A percentile compares a stretch with the other conserved stretches of the same genome.
These are phyloP conservation scores for Tarenaya hassleriana DNA, from an alignment of 345 rosid genomes.

Conservation along the genomic window DNA sequence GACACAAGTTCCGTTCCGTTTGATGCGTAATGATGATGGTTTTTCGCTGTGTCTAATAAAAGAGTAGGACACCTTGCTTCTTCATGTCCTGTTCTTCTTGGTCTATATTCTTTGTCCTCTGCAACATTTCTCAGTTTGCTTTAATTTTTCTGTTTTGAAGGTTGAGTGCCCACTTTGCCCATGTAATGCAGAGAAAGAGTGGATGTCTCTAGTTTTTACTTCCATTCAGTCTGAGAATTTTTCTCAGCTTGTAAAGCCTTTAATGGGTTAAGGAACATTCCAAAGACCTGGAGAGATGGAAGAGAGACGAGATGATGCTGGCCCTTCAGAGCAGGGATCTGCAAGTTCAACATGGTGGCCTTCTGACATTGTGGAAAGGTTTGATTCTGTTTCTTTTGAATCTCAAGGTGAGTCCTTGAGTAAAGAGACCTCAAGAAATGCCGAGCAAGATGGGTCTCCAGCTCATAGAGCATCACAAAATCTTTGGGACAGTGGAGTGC, in stretches of 20 bases:
- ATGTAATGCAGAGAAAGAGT: conserved; percentile 34
- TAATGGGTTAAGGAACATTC: conserved; percentile 61
- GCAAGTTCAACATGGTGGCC: conserved; percentile 68
- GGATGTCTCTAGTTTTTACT: conserved; percentile 22
- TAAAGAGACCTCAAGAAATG: conserved; percentile 58
- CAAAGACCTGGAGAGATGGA: conserved; percentile 54
- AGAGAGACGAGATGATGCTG: conserved; percentile 67
- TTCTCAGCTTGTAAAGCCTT: conserved; percentile 30
- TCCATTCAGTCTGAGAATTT: conserved; percentile 20
- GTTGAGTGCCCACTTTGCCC: conserved; percentile 22
- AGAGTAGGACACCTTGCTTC: not conserved
- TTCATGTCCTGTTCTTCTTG: not conserved
- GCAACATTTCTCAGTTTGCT: not conserved
- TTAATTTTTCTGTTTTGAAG: conserved; percentile 20
- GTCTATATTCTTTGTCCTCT: conserved; percentile 16
- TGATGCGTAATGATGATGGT: conserved; percentile 18
- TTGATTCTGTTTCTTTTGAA: conserved; percentile 64
- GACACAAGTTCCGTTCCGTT: conserved; percentile 23
- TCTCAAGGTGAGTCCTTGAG: conserved; percentile 57
- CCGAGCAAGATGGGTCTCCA: conserved; percentile 56
- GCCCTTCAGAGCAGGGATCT: conserved; percentile 59
- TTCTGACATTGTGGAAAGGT: conserved; percentile 66
- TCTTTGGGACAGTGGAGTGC: conserved; percentile 89
- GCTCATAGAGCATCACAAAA: conserved; percentile 75
- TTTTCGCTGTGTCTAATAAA: conserved; percentile 15